These are phyloP conservation scores for Orbilia javanica DNA, from an alignment of 2,329 filamentous ascomycete species.

Conservation along the genomic window DNA sequence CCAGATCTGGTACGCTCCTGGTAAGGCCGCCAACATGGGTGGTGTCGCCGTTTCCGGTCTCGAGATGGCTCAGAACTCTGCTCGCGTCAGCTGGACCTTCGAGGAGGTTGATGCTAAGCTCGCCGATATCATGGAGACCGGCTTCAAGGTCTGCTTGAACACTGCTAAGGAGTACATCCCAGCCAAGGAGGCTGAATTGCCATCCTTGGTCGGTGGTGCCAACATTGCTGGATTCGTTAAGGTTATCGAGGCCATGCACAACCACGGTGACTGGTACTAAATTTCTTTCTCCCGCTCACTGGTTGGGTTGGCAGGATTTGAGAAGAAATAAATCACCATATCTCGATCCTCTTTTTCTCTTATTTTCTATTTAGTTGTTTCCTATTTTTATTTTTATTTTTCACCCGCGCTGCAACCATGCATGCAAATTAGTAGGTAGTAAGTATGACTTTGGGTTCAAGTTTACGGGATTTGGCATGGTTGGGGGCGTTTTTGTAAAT, in stretches of 20 bases:
- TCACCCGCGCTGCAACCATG: slow-evolving; percentile 1
- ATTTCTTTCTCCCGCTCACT: slow-evolving; percentile 12
- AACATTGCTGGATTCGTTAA: slow-evolving; percentile 99
- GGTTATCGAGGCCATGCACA: slow-evolving; percentile 92
- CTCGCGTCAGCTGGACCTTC: slow-evolving; percentile 83
- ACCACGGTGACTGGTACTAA: slow-evolving; percentile 91
- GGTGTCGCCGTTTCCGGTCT: slow-evolving; percentile 97
- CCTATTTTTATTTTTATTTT: neutral
- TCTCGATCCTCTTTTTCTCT: neutral
- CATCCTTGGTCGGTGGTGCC: slow-evolving; percentile 89
- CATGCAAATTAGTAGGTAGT: slow-evolving; percentile 20
- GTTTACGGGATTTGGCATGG: slow-evolving; percentile 36
- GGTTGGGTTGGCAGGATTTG: slow-evolving; percentile 14
- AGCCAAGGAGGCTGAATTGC: slow-evolving; percentile 82
- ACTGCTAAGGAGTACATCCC: slow-evolving; percentile 91
- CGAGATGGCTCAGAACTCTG: slow-evolving; percentile 98
- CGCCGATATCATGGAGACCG: slow-evolving; percentile 93
- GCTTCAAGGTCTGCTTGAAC: slow-evolving; percentile 88
- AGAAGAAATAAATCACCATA: neutral
- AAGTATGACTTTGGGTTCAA: slow-evolving; percentile 23
- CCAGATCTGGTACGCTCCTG: slow-evolving; percentile 91
- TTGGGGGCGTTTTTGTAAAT: slow-evolving; percentile 55
- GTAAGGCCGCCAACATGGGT: slow-evolving; percentile 96
- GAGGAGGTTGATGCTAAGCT: slow-evolving; percentile 94
- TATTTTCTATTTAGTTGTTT: neutral